Conservation (phyloP, 129 eudicot genomes). For the Erigeron canadensis region DNA sequence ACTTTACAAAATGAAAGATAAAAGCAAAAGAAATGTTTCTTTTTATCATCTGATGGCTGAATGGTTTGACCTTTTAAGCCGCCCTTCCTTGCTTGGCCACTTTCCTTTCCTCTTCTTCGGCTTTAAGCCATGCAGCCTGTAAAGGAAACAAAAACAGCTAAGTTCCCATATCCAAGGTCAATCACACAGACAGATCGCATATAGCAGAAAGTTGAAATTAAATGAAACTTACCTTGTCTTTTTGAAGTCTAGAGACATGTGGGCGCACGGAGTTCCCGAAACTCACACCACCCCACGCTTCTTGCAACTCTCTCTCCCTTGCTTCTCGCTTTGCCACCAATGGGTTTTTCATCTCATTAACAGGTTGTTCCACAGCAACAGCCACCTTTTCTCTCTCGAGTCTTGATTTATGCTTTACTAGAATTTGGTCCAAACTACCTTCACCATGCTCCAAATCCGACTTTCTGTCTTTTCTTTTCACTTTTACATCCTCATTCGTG, state of each 20-base stretch:
- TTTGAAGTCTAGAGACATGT: slow-evolving; percentile 69
- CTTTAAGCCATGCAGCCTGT: slow-evolving; percentile 91
- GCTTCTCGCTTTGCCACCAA: slow-evolving; percentile 58
- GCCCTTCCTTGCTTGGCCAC: slow-evolving; percentile 34
- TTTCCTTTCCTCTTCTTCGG: slow-evolving; percentile 82
- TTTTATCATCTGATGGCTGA: neutral
- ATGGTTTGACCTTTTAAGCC: slow-evolving; percentile 9
- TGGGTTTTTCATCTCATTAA: slow-evolving; percentile 29
- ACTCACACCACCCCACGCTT: slow-evolving; percentile 94
- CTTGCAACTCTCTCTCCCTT: slow-evolving; percentile 74
- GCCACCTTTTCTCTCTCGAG: slow-evolving; percentile 70
- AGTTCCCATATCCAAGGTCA: neutral
- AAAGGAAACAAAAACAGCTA: neutral
- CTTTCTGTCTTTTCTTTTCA: slow-evolving; percentile 24
- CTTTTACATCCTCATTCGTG: slow-evolving; percentile 32
- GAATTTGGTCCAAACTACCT: slow-evolving; percentile 70
- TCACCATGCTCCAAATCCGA: slow-evolving; percentile 34
- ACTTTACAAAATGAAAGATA: slow-evolving; percentile 2
- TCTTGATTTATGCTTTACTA: slow-evolving; percentile 63
- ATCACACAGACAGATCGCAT: neutral
- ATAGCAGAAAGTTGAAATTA: neutral
- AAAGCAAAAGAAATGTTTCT: neutral
- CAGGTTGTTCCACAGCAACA: slow-evolving; percentile 35
- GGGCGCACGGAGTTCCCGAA: slow-evolving; percentile 83
- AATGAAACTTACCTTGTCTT: slow-evolving; percentile 67